Conservation (phyloP, 2,329 filamentous ascomycete genomes). For the Lecanoromycetidae sp. region DNA sequence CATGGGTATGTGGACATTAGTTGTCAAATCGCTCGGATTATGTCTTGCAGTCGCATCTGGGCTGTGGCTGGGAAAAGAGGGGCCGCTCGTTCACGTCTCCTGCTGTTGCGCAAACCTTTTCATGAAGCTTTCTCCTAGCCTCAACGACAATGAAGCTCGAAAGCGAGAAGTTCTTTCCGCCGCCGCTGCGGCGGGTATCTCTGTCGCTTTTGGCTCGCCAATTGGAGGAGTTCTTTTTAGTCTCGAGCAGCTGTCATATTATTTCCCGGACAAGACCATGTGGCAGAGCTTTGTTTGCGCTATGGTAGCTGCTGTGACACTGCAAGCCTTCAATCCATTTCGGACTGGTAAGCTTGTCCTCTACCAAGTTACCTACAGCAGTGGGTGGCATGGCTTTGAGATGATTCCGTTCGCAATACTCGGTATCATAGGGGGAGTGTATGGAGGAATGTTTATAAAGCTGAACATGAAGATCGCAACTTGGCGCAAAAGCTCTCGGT, state of each 20-base stretch:
- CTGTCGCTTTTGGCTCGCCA: constrained; percentile 84
- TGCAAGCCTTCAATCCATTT: constrained; percentile 90
- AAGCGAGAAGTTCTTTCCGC: constrained; percentile 90
- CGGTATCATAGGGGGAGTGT: constrained; percentile 82
- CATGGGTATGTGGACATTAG: constrained; percentile 73
- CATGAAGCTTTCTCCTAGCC: constrained; percentile 72
- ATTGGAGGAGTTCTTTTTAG: constrained; percentile 93
- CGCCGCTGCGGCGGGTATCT: constrained; percentile 82
- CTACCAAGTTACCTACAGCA: constrained; percentile 89
- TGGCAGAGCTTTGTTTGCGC: constrained; percentile 99
- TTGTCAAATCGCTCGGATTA: constrained; percentile 79
- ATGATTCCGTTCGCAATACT: constrained; percentile 76
- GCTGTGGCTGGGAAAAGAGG: constrained; percentile 94
- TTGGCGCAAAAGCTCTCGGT: constrained; percentile 61
- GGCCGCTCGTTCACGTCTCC: constrained; percentile 86
- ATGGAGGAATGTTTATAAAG: constrained; percentile 89
- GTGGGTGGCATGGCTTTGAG: constrained; percentile 89
- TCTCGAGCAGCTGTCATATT: constrained; percentile 93
- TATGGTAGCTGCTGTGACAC: constrained; percentile 91
- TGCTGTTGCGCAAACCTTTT: constrained; percentile 93
- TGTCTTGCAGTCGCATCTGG: constrained; percentile 86
- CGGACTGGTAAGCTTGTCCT: constrained; percentile 89
- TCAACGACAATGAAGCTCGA: constrained; percentile 82
- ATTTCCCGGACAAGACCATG: constrained; percentile 98
- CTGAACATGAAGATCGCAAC: constrained; percentile 76